phyloP scores from a whole-genome alignment of 2,329 filamentous ascomycete genomes.

The Colletotrichum sojae region DNA sequence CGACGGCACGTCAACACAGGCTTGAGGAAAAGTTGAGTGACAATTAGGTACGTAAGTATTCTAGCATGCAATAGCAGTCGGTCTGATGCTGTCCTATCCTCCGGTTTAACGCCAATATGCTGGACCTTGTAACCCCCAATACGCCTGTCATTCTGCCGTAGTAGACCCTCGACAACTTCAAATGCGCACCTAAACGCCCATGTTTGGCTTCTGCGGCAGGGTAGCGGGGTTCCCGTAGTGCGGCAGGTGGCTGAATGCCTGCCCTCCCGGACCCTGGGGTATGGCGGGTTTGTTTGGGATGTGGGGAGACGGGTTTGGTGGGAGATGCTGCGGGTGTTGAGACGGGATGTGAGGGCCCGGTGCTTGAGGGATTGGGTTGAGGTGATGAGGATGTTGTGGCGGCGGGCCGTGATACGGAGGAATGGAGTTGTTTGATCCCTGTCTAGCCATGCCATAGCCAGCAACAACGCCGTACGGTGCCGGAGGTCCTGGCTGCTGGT shows the following conservation, averaged over 20 bases:
- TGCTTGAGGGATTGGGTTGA: constrained; percentile 52
- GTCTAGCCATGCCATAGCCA: constrained; percentile 69
- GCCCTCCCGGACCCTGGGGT: constrained; percentile 57
- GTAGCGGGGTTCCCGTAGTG: constrained; percentile 73
- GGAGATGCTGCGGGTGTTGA: constrained; percentile 57
- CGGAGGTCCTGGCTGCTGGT: constrained; percentile 62
- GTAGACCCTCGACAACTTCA: constrained; percentile 34
- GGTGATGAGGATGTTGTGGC: constrained; percentile 54
- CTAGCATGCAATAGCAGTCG: constrained; percentile 41
- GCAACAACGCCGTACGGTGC: constrained; percentile 60
- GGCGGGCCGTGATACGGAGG: constrained; percentile 63
- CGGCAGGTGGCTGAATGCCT: constrained; percentile 67
- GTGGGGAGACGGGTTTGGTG: constrained; percentile 58
- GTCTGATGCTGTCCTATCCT: constrained; percentile 39
- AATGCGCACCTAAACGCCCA: constrained; percentile 47
- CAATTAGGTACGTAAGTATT: constrained; percentile 40
- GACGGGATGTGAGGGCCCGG: constrained; percentile 53
- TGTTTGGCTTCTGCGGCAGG: constrained; percentile 71
- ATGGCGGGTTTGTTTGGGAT: constrained; percentile 63
- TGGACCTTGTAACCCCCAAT: constrained; percentile 33
- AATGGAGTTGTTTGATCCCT: constrained; percentile 69
- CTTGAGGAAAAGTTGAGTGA: constrained; percentile 32
- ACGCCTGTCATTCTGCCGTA: constrained; percentile 38
- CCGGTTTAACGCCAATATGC: constrained; percentile 39
- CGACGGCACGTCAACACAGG: background rate